Conservation (phyloP, 2,329 filamentous ascomycete genomes). For the Whalleya microplaca region DNA sequence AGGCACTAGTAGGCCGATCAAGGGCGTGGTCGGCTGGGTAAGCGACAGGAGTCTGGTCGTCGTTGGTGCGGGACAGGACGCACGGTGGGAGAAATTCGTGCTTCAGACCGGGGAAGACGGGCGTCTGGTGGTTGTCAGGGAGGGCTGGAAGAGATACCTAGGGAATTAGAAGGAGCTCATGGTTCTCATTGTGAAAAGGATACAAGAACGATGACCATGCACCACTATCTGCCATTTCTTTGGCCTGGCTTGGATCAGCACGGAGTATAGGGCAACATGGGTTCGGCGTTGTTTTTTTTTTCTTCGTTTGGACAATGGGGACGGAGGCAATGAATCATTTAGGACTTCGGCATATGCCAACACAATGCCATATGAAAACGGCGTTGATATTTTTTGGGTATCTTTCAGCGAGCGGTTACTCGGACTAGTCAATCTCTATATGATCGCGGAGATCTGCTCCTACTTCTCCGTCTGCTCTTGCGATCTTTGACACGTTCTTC, state of each 20-base stretch:
- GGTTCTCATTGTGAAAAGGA: constrained; percentile 11
- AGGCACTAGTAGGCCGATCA: constrained; percentile 64
- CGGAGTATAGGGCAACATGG: constrained; percentile 19
- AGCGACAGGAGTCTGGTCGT: constrained; percentile 75
- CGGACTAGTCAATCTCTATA: constrained; percentile 26
- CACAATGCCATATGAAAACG: constrained; percentile 17
- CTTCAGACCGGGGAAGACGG: constrained; percentile 71
- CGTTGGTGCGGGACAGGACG: constrained; percentile 77
- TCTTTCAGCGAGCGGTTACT: constrained; percentile 21
- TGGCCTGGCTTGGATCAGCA: constrained; percentile 8
- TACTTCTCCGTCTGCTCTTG: constrained; percentile 40
- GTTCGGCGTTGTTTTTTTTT: constrained; percentile 9
- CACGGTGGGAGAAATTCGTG: constrained; percentile 86
- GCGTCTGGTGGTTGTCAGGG: constrained; percentile 66
- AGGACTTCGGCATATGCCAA: constrained; percentile 20
- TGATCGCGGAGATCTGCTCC: constrained; percentile 48
- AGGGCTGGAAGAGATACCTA: constrained; percentile 84
- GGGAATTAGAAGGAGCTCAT: constrained; percentile 27
- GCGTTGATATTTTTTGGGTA: constrained; percentile 21
- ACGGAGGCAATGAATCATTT: constrained; percentile 12
- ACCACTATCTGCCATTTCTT: constrained; percentile 1
- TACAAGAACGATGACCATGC: neutral
- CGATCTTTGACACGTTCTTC: constrained; percentile 30
- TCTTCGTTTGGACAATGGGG: constrained; percentile 6
- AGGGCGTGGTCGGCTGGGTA: constrained; percentile 86